These are phyloP conservation scores for Colletotrichum tropicale DNA, from an alignment of 2,329 filamentous ascomycete genomes.

Conservation along the genomic window DNA sequence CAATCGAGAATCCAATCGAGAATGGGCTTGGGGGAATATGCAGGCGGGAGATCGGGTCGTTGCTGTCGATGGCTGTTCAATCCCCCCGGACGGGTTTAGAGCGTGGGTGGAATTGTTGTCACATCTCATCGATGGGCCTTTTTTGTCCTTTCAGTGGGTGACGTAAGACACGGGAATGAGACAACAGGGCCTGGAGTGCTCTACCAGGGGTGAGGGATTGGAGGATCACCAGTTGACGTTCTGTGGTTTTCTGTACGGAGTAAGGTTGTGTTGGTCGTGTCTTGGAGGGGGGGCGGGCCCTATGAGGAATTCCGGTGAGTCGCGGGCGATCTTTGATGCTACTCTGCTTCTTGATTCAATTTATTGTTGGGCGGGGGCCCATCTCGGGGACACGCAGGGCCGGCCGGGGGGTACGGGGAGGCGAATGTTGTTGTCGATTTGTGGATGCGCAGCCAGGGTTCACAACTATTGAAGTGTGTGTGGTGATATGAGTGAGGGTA, in stretches of 20 bases:
- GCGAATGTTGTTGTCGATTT: background rate
- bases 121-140: background rate
- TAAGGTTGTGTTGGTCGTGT: background rate
- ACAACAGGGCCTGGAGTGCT: background rate
- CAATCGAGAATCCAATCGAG: background rate
- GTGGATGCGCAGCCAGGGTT: background rate
- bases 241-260: background rate
- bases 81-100: background rate
- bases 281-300: background rate
- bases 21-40: background rate
- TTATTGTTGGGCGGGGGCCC: background rate
- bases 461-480: slow-evolving; percentile 10
- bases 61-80: background rate
- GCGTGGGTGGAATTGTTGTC: background rate
- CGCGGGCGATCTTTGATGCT: background rate
- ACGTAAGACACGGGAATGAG: slow-evolving; percentile 5
- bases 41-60: slow-evolving; percentile 1
- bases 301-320: background rate
- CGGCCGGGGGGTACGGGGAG: background rate
- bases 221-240: background rate
- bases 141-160: background rate
- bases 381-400: background rate
- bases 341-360: background rate
- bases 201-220: background rate
- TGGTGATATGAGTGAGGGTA: background rate